Base-by-base conservation (phyloP, 495 filamentous ascomycete species). In the Bryoglossum gracile region DNA sequence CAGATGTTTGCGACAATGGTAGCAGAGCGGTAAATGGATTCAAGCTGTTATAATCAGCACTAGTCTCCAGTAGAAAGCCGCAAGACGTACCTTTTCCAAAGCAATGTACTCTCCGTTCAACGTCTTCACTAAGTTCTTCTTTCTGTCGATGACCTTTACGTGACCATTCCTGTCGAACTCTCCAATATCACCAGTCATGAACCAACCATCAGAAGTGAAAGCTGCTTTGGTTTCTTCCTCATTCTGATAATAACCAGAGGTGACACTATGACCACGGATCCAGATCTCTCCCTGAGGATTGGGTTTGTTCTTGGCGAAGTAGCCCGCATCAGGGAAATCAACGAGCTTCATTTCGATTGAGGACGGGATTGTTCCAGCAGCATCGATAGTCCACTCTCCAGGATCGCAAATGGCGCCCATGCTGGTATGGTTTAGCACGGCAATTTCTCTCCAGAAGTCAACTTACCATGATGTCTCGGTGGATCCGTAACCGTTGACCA, bases 61-160 rank as follows among this genome's bases (percentile, higher is more conserved):
- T n/a, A 24, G 9, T 4, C 34, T n/a, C n/a, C n/a, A n/a, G n/a
- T n/a, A n/a, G n/a, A 41, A 18, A 11, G 22, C 13, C 8, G 9
- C 4, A 14, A n/a, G 1, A 25, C 44, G 2, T 50, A 59, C 56
- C 49, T 98, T 98, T 79, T 98, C 92, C 14, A 98, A 75, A 25
- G 92, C 92, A 65, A 98, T 95, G 67, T 98, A 98, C 72, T 98
- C 92, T 58, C 92, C 92, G 63, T 89, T 87, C 41, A 86, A 74
- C 1, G 89, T 98, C 81, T 95, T 95, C 63, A 94, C 84, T 51
- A 95, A 67, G 67, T 95, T 95, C 83, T 95, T 95, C 86, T 94
- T 95, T 59, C 89, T 84, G 68, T 95, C 89, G 60, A 95, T 94
- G 65, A 95, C 84, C 57, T 73, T 78, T 43, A 95, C 67, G 58